Evolutionary conservation across 2,329 filamentous ascomycete genomes (phyloP), one percentile per base, ranked within the genome.

Genomic region (Helminthosporium solani): DNA sequence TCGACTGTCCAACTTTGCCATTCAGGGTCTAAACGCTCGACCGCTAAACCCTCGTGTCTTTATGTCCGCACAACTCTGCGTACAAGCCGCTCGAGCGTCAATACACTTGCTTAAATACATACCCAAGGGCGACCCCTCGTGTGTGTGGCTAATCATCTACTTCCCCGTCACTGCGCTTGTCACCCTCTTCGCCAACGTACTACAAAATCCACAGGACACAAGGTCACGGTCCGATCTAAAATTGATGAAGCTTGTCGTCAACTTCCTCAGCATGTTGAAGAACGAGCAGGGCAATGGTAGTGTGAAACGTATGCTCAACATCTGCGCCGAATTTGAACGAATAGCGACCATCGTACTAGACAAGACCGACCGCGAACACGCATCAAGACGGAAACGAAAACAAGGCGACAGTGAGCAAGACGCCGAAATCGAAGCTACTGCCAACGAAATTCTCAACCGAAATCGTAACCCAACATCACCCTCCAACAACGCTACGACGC

Each of bases 101-200:
- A 96, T 99, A 47, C 89, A 94, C 49, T 73, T 99, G 33, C 84
- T 99, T 53, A 95, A 95, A 70, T 97, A 97, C 68, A 90, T 97
- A 38, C 94, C 94, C 0, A 90, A 96, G 66, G 91, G 91, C 36
- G 94, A 99, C 66, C 91, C 91, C 64, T 86, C 88, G 39, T 96
- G 90, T 70, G 91, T 97, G 42, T 99, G 94, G 92, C 80, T 99
- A 64, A 89, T 96, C 56, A 76, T 97, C 9, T 99, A 99, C 71
- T 99, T 96, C 72, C 94, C 94, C 0, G 91, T 99, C 7, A 95
- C 94, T 0, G 88, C 94, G 1, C 80, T 97, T 3, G 90, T 99
- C 35, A 97, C 94, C 0, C 75, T 99, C 2, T 99, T 99, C 63
- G 91, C 92, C 48, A 96, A 97, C 62, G 95, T 97, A 37, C 73